A percentile compares a stretch with the other conserved stretches of the same genome.
These are phyloP conservation scores for Colletotrichum plurivorum DNA, from an alignment of 2,329 filamentous ascomycete genomes.

Conservation along the genomic window DNA sequence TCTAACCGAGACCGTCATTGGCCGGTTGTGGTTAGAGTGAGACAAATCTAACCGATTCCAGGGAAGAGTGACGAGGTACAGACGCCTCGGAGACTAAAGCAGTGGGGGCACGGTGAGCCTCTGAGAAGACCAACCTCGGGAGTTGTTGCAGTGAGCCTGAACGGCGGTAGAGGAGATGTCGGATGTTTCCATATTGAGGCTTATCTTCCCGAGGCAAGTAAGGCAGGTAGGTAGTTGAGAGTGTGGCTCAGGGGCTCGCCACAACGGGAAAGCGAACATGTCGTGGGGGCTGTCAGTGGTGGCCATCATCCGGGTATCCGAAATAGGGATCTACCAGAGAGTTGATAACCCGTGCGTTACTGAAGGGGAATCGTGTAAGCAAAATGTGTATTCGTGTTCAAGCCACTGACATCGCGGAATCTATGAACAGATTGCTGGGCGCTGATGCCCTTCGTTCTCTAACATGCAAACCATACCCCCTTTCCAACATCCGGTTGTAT, in stretches of 20 bases:
- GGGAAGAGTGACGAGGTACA: conserved; percentile 14
- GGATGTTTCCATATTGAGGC: background rate
- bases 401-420: conserved; percentile 24
- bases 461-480: conserved; percentile 8
- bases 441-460: conserved; percentile 8
- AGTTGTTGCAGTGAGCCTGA: background rate
- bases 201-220: too few relatives aligned
- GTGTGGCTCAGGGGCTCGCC: background rate
- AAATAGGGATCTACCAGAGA: conserved; percentile 6
- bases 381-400: conserved; percentile 1
- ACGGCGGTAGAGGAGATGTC: background rate
- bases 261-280: background rate
- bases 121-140: background rate
- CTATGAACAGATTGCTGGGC: conserved; percentile 28
- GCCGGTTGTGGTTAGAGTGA: background rate
- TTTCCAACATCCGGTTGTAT: conserved; percentile 14
- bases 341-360: background rate
- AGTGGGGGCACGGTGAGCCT: conserved; percentile 4
- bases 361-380: background rate
- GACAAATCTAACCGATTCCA: conserved; percentile 25
- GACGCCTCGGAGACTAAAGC: background rate
- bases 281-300: conserved; percentile 4
- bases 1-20: conserved; percentile 22
- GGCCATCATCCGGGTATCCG: background rate
- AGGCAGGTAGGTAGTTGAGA: background rate